Evolutionary conservation across 257 asterid genomes (phyloP).

Genomic region (Paulownia fortunei): DNA sequence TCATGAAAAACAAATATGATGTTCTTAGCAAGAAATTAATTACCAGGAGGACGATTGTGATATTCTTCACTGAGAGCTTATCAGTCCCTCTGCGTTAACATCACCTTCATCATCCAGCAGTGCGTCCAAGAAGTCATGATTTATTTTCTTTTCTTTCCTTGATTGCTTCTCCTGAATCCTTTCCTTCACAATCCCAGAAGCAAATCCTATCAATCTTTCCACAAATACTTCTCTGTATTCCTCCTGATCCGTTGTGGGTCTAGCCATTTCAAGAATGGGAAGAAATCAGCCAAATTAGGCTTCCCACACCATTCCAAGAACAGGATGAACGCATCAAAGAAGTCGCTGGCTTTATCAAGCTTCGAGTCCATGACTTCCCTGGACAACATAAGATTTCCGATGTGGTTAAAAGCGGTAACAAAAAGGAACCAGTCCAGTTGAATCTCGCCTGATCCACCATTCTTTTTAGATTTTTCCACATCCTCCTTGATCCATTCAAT

Average conservation of each 20-base stretch:
- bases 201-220: not conserved
- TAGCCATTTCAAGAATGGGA: slow-evolving; percentile 33
- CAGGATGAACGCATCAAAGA: slow-evolving; percentile 23
- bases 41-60: slow-evolving; percentile 50
- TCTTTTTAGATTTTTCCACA: not conserved
- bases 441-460: slow-evolving; percentile 9
- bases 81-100: not conserved
- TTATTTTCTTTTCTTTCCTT: not conserved
- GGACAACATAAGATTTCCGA: slow-evolving; percentile 44
- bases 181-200: not conserved
- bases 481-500: slow-evolving; percentile 32
- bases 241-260: slow-evolving; percentile 43
- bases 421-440: slow-evolving; percentile 33
- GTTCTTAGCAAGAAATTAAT: no score
- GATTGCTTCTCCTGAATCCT: not conserved
- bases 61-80: slow-evolving; percentile 41
- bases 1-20: no score
- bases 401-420: slow-evolving; percentile 27
- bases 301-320: slow-evolving; percentile 31
- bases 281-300: slow-evolving; percentile 38
- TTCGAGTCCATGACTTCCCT: slow-evolving; percentile 39
- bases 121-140: slow-evolving; percentile 52
- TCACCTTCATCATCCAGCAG: slow-evolving; percentile 45
- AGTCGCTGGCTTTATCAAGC: slow-evolving; percentile 29
- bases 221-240: slow-evolving; percentile 23